Evolutionary conservation across 805 yeast genomes (phyloP), one percentile per base, ranked within the genome.

Genomic region (Kuraishia capsulata): DNA sequence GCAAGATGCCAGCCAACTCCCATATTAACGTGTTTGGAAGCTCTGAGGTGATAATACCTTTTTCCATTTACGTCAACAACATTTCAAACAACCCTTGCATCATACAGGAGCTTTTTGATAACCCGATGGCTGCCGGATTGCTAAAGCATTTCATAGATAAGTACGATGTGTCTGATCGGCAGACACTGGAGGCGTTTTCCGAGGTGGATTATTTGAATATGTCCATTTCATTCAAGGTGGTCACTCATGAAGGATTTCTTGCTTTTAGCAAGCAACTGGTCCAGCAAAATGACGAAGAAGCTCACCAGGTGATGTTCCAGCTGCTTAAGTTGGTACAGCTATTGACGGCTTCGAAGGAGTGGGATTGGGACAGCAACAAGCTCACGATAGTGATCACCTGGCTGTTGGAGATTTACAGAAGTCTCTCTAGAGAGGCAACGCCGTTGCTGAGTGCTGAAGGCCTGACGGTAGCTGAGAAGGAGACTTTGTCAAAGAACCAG

Each of bases 341-440:
- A 5, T 40, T 69, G 2, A 44, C 65, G 2, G 61, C 69, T 1
- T 56, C 62, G 11, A 61, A 57, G 37, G 65, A 60, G 2, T 54
- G 59, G 13, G 46, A 38, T 16, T 69, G 74, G 74, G 54, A 59
- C 33, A 59, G 60, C 29, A 52, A 53, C 24, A 56, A 67, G 39
- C 40, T 63, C 20, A 52, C 61, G 1, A 58, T 62, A 3, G 50
- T 71, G 16, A 49, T 69, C 4, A 56, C 68, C 1, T 71, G 76
- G 76, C 42, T 54, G 13, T 44, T 54, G 37, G 62, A 62, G n/a
- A 48, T 61, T 33, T 61, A 51, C 41, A 44, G 46, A 11, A 30
- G 39, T 4, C 43, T 55, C 29, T 38, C 56, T 2, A 30, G 33
- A 1, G 32, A 34, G 21, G 45, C 11, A 44, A 46, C 20, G 55